Conservation (phyloP, 2,329 filamentous ascomycete species). For the Capronia coronata region DNA sequence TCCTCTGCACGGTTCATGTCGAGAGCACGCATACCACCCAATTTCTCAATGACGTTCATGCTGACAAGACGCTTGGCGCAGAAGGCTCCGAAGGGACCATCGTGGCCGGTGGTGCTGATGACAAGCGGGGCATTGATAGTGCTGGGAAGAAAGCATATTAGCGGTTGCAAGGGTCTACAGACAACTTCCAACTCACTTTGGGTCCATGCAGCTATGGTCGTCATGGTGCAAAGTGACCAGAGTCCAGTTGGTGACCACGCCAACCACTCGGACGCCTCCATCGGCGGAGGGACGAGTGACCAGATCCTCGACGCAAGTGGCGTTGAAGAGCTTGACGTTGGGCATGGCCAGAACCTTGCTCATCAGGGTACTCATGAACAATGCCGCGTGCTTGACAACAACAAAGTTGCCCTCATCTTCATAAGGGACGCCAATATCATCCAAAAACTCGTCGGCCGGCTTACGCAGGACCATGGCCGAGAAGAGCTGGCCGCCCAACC, state of each 20-base stretch:
- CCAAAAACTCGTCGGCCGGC: slow-evolving; percentile 77
- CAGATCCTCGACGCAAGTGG: slow-evolving; percentile 83
- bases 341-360: slow-evolving; percentile 76
- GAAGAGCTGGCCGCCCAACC: slow-evolving; percentile 92
- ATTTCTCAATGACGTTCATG: slow-evolving; percentile 75
- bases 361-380: slow-evolving; percentile 84
- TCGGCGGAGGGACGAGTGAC: slow-evolving; percentile 65
- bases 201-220: slow-evolving; percentile 93
- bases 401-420: slow-evolving; percentile 86
- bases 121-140: slow-evolving; percentile 88
- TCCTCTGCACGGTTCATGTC: slow-evolving; percentile 92
- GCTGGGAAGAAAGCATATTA: slow-evolving; percentile 41
- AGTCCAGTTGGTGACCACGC: slow-evolving; percentile 95
- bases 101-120: slow-evolving; percentile 85
- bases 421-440: slow-evolving; percentile 73
- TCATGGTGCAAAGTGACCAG: slow-evolving; percentile 81
- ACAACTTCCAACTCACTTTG: slow-evolving; percentile 42
- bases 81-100: slow-evolving; percentile 87
- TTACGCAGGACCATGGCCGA: slow-evolving; percentile 93
- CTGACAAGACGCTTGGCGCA: slow-evolving; percentile 82
- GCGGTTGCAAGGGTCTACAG: slow-evolving; percentile 2
- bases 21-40: slow-evolving; percentile 86
- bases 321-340: slow-evolving; percentile 96
- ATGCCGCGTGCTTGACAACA: slow-evolving; percentile 86
- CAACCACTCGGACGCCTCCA: slow-evolving; percentile 63